phyloP scores from a whole-genome alignment of 75 land plant genomes.

The Picea sitchensis region DNA sequence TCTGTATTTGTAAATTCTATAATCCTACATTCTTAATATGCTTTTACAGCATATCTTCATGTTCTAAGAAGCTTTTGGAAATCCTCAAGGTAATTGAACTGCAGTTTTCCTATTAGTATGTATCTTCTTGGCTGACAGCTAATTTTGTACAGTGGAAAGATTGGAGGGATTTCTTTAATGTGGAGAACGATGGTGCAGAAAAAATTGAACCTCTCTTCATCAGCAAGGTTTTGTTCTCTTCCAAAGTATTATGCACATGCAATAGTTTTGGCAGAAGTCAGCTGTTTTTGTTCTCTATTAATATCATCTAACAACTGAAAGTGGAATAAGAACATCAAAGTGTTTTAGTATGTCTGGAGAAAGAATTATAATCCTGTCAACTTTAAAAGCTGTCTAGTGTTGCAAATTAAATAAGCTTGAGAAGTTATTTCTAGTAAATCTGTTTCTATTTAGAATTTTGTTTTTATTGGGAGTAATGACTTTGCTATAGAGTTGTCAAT shows the following conservation, averaged over 20 bases:
- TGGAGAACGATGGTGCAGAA: constrained; percentile 45
- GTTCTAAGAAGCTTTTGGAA: background rate
- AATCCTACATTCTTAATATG: too few relatives aligned
- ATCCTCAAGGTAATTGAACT: background rate
- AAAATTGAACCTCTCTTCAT: constrained; percentile 87
- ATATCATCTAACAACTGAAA: background rate
- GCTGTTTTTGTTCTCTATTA: background rate
- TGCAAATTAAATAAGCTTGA: background rate
- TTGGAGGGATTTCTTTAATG: constrained; percentile 74
- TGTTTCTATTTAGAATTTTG: background rate
- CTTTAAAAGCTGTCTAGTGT: constrained; percentile 1
- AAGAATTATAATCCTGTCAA: background rate
- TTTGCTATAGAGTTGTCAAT: background rate
- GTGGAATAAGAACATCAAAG: background rate
- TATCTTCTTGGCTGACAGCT: background rate
- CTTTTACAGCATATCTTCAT: background rate
- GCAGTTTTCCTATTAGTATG: background rate
- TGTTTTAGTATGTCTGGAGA: background rate
- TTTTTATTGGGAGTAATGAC: background rate
- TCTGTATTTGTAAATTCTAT: too few relatives aligned
- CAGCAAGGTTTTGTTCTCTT: constrained; percentile 67
- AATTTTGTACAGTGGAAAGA: constrained; percentile 63
- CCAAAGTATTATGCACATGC: background rate
- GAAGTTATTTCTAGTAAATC: background rate
- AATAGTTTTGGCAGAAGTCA: background rate